Base-by-base conservation (phyloP, 768 basidiomycete species). In the Phlegmacium glaucopus region DNA sequence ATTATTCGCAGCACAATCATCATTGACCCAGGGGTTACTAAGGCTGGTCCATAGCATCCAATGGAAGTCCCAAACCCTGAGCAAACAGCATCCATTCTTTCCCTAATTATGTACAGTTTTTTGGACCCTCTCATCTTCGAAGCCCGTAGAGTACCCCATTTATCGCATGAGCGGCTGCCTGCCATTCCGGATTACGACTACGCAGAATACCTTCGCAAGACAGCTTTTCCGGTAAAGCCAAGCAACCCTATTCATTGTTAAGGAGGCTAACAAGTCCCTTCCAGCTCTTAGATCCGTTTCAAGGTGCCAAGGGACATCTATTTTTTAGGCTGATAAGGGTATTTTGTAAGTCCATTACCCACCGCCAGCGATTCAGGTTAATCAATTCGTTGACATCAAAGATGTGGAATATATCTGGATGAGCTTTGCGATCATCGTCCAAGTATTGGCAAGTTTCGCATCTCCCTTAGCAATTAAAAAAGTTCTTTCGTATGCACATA, bases 141-240 rank as follows among this genome's bases (percentile, higher is more conserved):
- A 13, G 78, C 75, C 1, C 70, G 72, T 47, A 60, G 66, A 13
- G 58, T 73, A 17, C 55, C 71, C 6, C 78, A 77, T 59, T 56
- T 83, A 1, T 59, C 75, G 0, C 64, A 69, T 39, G 78, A 83
- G 36, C 58, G 79, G 40, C 64, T 85, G 36, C 83, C 83, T 8
- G 78, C 79, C 2, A 74, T 87, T 64, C 78, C 79, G 3, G 82
- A 85, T 49, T 78, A 79, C 44, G 84, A 87, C 50, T 43, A 51
- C 27, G 57, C 61, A n/a, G 55, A 58, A 15, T 18, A 56, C 43
- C 44, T 69, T 9, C 61, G 57, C 26, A 45, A 50, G 6, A 50
- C 47, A 6, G 41, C 59, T 2, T 62, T 51, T 34, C 42, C 49
- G 8, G 61, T 63, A 45, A 22, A 60, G 5, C 5, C 22, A 22